phyloP scores from a whole-genome alignment of 306 rosid genomes.

The Quercus rubra region DNA sequence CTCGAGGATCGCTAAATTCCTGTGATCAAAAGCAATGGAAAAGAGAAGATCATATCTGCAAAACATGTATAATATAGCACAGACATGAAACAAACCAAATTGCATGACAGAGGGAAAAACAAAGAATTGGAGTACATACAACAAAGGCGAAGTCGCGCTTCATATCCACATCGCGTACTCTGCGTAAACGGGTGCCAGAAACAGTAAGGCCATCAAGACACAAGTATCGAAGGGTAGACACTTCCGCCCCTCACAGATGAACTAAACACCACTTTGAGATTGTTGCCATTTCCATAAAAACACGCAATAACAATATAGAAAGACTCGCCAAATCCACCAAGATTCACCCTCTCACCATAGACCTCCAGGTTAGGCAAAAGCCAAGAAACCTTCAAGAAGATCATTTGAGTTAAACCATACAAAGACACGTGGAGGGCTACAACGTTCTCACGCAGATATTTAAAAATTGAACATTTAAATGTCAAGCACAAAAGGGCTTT shows the following conservation, averaged over 20 bases:
- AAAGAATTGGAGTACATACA: constrained; percentile 42
- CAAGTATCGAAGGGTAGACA: constrained; percentile 67
- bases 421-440: constrained; percentile 38
- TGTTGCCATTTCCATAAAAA: constrained; percentile 89
- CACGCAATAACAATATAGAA: constrained; percentile 84
- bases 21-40: constrained; percentile 34
- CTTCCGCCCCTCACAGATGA: constrained; percentile 77
- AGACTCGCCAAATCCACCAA: constrained; percentile 88
- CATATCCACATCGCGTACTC: constrained; percentile 93
- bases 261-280: constrained; percentile 85
- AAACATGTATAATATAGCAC: constrained; percentile 8
- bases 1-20: constrained; percentile 82
- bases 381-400: constrained; percentile 87
- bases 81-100: not conserved
- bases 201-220: constrained; percentile 91
- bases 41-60: constrained; percentile 16
- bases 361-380: constrained; percentile 79
- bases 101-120: not conserved
- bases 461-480: constrained; percentile 35
- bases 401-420: constrained; percentile 68
- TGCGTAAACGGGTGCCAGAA: constrained; percentile 90
- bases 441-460: constrained; percentile 47
- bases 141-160: constrained; percentile 85
- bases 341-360: constrained; percentile 83
- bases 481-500: constrained; percentile 43